Evolutionary conservation across 2,329 filamentous ascomycete species (phyloP), one percentile per base, ranked within the genome.

Genomic region (Meredithiella fracta): DNA sequence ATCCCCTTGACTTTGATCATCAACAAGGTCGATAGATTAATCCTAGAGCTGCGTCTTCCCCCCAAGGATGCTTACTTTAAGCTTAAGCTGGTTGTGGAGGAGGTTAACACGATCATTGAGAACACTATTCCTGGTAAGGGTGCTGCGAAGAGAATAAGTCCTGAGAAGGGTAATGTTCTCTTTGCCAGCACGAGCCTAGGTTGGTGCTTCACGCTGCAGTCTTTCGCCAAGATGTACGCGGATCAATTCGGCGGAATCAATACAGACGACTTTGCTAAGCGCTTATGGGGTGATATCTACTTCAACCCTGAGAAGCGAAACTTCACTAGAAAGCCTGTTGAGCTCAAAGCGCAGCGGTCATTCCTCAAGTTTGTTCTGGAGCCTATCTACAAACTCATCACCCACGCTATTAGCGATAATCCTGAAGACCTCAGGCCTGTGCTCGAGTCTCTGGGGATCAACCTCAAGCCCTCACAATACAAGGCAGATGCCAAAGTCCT

Each of bases 61-160:
- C 92, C 92, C 1, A 87, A 83, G 61, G 92, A 98, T 66, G 92
- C 92, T 11, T 98, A 98, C 71, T 97, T 96, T 76, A 98, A 98
- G 74, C 75, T 98, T 55, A 97, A 96, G 71, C 90, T 97, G 67
- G 89, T 96, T n/a, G 81, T 98, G 54, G 92, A 98, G 68, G 88
- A 97, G 69, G 90, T 98, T 68, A 98, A 98, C 70, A 95, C 88
- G 1, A 74, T 92, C 62, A 97, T 98, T 64, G 87, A 94, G 65
- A 89, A 86, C 66, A 85, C 86, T 2, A 75, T 89, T 26, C 91
- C 92, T 3, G 84, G 87, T 1, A 79, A 80, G 62, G 89, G 90
- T 26, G 86, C 87, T 64, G 80, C 78, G 59, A 81, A 80, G 68
- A 80, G 92, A 61, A 70, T 98, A 60, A 97, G 91, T 62, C 92